phyloP scores from a whole-genome alignment of 2,329 filamentous ascomycete genomes.

The Fusarium pininemorale region DNA sequence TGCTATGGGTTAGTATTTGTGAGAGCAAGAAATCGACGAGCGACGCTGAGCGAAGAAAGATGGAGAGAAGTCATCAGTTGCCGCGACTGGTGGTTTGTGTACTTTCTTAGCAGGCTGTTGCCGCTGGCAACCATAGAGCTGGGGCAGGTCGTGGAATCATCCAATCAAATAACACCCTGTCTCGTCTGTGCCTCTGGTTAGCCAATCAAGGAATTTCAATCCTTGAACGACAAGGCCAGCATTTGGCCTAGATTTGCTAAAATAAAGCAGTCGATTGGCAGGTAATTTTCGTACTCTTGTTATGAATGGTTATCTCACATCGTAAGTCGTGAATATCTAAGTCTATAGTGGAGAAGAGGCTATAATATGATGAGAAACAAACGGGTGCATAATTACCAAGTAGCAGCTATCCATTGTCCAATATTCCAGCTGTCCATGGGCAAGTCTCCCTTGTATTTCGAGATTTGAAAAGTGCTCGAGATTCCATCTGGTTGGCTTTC shows the following conservation, averaged over 20 bases:
- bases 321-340: slow-evolving; percentile 25
- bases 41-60: slow-evolving; percentile 30
- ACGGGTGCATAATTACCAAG: background rate
- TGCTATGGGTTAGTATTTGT: slow-evolving; percentile 39
- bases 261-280: slow-evolving; percentile 7
- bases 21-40: slow-evolving; percentile 20
- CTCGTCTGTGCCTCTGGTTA: background rate
- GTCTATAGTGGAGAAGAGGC: slow-evolving; percentile 30
- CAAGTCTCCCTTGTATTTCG: background rate
- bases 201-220: slow-evolving; percentile 3
- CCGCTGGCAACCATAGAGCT: slow-evolving; percentile 42
- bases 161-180: slow-evolving; percentile 24
- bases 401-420: background rate
- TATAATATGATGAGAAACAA: slow-evolving; percentile 12
- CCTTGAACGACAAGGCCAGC: background rate
- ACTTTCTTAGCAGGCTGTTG: slow-evolving; percentile 46
- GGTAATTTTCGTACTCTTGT: slow-evolving; percentile 3
- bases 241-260: background rate
- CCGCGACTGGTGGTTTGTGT: slow-evolving; percentile 47
- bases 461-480: background rate
- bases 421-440: background rate
- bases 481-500: background rate
- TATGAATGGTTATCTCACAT: slow-evolving; percentile 7
- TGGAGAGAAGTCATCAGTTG: slow-evolving; percentile 22
- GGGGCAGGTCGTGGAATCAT: background rate